Evolutionary conservation across 2,329 filamentous ascomycete genomes (phyloP).

Genomic region (Daldinia sp.): DNA sequence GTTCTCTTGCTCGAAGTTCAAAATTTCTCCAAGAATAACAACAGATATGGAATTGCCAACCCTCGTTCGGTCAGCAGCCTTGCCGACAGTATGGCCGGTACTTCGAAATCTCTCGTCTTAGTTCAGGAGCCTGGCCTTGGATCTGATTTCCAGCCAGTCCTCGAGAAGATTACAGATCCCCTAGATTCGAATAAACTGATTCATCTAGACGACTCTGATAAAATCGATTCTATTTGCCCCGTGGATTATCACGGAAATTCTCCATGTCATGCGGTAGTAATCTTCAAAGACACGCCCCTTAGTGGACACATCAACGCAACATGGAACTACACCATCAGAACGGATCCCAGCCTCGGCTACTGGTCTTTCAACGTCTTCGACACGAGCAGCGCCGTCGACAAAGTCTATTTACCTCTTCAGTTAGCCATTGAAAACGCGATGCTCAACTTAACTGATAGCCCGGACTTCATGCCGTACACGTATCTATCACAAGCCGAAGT

Average conservation of each 20-base stretch:
- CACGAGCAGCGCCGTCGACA: slow-evolving; percentile 68
- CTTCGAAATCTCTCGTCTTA: slow-evolving; percentile 39
- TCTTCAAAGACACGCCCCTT: slow-evolving; percentile 73
- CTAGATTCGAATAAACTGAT: slow-evolving; percentile 33
- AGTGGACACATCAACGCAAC: slow-evolving; percentile 56
- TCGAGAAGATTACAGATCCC: slow-evolving; percentile 37
- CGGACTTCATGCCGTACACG: slow-evolving; percentile 39
- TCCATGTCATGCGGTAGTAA: slow-evolving; percentile 74
- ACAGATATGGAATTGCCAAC: slow-evolving; percentile 36
- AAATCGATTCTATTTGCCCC: slow-evolving; percentile 36
- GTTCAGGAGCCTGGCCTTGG: slow-evolving; percentile 36
- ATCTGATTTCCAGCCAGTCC: slow-evolving; percentile 37
- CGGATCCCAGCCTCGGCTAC: slow-evolving; percentile 66
- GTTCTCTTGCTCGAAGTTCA: slow-evolving; percentile 42
- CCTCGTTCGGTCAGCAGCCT: slow-evolving; percentile 33
- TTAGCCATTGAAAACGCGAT: slow-evolving; percentile 51
- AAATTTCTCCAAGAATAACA: slow-evolving; percentile 36
- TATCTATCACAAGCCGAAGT: slow-evolving; percentile 54
- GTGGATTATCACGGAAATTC: slow-evolving; percentile 65
- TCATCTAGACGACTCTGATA: slow-evolving; percentile 22
- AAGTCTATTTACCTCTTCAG: slow-evolving; percentile 74
- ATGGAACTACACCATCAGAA: slow-evolving; percentile 79
- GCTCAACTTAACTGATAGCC: slow-evolving; percentile 33
- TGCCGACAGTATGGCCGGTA: slow-evolving; percentile 34
- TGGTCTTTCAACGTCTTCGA: slow-evolving; percentile 62